Evolutionary conservation across 2,329 filamentous ascomycete genomes (phyloP), one percentile per base, ranked within the genome.

Genomic region (Cladobotryum protrusum): DNA sequence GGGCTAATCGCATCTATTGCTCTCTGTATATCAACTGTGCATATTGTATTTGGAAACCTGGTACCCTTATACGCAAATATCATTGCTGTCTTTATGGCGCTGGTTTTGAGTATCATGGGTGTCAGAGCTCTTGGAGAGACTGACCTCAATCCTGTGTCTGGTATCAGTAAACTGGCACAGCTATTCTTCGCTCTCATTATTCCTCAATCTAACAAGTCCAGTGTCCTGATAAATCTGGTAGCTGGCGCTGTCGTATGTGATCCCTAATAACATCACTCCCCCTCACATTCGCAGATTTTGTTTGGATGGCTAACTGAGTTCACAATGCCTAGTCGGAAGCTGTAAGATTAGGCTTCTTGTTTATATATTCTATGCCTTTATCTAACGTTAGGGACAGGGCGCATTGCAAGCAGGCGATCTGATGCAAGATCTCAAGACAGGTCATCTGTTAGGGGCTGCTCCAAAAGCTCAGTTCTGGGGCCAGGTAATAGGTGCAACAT

Each of bases 401-500:
- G 93, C 93, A 3, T 75, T n/a, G 4, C 93, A 99, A 72, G 92
- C 93, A 3, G 93, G 93, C 8, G 93, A 99, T 67, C 81, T 99
- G 49, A 88, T 99, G 79, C 93, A 99, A 65, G 93, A 99, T 64
- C 78, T 99, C 29, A 99, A 99, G 67, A 96, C 93, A 0, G 93
- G 93, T 0, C 92, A 99, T 67, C 73, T 99, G 0, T 78, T 99
- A 1, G 91, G 92, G 11, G 93, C 93, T 1, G 87, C 89, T 3
- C 93, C 93, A 0, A 93, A 87, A 59, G 93, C 93, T 0, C 93
- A 99, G 62, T 99, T 99, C 65, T 96, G 89, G 77, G 93, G 93
- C n/a, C 93, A 99, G 64, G 81, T 97, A 17, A 91, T 99, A 47
- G 93, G 93, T 4, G 89, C 86, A 34, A 85, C 88, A 0, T 83